phyloP scores from a whole-genome alignment of 306 rosid species.

The Trifolium dubium region DNA sequence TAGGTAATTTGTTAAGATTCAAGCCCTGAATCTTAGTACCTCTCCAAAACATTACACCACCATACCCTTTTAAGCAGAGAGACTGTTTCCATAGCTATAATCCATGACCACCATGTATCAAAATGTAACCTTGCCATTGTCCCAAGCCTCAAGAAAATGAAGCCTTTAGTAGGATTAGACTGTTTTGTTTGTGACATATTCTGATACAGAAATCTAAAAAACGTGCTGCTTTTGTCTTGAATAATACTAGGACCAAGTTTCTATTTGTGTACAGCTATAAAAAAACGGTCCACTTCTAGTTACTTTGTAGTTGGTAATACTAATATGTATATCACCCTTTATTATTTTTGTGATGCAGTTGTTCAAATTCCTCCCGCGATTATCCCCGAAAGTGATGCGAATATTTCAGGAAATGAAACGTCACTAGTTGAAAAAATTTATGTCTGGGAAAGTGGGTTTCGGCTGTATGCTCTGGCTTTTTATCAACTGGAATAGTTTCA shows the following conservation, averaged over 20 bases:
- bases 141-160: conserved; percentile 2
- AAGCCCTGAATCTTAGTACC: not conserved
- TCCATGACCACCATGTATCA: not conserved
- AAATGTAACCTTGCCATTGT: not conserved
- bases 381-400: conserved; percentile 81
- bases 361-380: conserved; percentile 85
- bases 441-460: conserved; percentile 32
- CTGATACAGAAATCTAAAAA: not conserved
- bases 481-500: conserved; percentile 22
- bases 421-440: conserved; percentile 59
- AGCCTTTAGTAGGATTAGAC: conserved; percentile 14
- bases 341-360: conserved; percentile 58
- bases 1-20: too few species aligned
- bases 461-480: conserved; percentile 16
- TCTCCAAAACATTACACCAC: not conserved
- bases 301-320: conserved; percentile 20
- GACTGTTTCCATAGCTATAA: not conserved
- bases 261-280: not conserved
- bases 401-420: conserved; percentile 84
- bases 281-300: conserved; percentile 9
- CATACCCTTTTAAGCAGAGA: not conserved
- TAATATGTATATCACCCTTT: too few species aligned
- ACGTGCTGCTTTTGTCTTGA: not conserved
- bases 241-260: conserved; percentile 10
- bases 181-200: conserved; percentile 7